Evolutionary conservation across 768 basidiomycete species (phyloP).

Genomic region (Serendipita indica): DNA sequence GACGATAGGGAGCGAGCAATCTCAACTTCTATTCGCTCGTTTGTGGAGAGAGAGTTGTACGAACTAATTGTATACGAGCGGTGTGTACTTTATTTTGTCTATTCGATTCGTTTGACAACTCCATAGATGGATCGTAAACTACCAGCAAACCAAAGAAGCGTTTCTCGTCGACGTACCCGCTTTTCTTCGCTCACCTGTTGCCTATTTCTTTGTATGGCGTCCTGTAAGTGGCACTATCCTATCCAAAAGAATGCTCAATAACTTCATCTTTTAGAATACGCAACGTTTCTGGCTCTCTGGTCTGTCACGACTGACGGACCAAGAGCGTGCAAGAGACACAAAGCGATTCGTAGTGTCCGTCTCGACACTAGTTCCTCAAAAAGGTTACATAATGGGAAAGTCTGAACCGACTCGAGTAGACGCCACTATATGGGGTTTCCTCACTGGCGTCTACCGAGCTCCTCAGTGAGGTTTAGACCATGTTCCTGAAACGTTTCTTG

Average conservation of each 20-base stretch:
- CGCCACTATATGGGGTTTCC: neutral
- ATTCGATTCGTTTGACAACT: neutral
- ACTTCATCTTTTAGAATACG: neutral
- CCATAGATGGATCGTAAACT: neutral
- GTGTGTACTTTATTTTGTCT: neutral
- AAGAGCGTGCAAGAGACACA: no score
- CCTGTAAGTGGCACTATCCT: neutral
- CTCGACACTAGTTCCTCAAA: neutral
- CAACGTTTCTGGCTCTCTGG: neutral
- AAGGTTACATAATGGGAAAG: neutral
- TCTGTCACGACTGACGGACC: neutral
- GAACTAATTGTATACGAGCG: constrained; percentile 4
- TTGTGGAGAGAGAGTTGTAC: neutral
- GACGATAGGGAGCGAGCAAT: neutral
- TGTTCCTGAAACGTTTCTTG: neutral
- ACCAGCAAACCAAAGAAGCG: neutral
- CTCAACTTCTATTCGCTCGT: neutral
- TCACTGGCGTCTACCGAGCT: neutral
- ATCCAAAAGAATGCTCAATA: neutral
- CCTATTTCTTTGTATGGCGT: neutral
- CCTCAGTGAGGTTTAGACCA: neutral
- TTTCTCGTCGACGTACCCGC: neutral
- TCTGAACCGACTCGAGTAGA: neutral
- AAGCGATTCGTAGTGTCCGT: no score
- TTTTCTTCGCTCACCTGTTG: neutral